Evolutionary conservation across 208 protist species (phyloP).

Genomic region (Crithidia thermophila): DNA sequence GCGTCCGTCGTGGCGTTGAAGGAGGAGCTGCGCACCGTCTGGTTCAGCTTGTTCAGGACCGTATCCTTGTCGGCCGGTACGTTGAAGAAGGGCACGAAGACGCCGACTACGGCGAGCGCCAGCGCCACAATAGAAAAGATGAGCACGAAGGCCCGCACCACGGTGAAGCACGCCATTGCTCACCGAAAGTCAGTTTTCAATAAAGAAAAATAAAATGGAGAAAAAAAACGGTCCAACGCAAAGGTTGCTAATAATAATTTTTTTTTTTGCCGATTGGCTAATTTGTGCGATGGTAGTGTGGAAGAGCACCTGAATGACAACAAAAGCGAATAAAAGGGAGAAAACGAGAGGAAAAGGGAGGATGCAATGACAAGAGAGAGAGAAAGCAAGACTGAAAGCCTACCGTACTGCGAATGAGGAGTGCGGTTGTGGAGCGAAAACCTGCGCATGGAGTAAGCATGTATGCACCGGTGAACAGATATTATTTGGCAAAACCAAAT

Average conservation of each 20-base stretch:
- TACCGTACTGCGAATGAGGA: too few relatives aligned
- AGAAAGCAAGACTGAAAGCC: neutral
- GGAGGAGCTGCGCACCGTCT: neutral
- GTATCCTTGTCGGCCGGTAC: slow-evolving; percentile 1
- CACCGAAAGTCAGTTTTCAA: neutral
- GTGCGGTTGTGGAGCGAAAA: neutral
- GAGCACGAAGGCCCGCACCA: slow-evolving; percentile 13
- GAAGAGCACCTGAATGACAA: neutral
- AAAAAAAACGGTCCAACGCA: neutral
- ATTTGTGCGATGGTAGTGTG: too few relatives aligned
- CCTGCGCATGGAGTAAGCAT: too few relatives aligned
- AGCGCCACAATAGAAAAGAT: slow-evolving; percentile 17
- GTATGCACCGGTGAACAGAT: too few relatives aligned
- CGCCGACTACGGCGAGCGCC: slow-evolving; percentile 22
- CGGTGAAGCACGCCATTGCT: slow-evolving; percentile 14
- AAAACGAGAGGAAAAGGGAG: neutral
- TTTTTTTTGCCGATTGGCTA: too few relatives aligned
- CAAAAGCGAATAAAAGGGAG: neutral
- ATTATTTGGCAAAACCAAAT: too few relatives aligned
- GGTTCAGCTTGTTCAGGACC: slow-evolving; percentile 1
- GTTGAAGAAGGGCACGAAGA: slow-evolving; percentile 25
- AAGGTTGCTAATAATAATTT: neutral
- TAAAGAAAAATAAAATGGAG: neutral
- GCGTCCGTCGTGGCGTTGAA: slow-evolving; percentile 8
- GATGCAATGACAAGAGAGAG: neutral